These are phyloP conservation scores for Xylaria scruposa DNA, from an alignment of 495 filamentous ascomycete species.

Conservation along the genomic window DNA sequence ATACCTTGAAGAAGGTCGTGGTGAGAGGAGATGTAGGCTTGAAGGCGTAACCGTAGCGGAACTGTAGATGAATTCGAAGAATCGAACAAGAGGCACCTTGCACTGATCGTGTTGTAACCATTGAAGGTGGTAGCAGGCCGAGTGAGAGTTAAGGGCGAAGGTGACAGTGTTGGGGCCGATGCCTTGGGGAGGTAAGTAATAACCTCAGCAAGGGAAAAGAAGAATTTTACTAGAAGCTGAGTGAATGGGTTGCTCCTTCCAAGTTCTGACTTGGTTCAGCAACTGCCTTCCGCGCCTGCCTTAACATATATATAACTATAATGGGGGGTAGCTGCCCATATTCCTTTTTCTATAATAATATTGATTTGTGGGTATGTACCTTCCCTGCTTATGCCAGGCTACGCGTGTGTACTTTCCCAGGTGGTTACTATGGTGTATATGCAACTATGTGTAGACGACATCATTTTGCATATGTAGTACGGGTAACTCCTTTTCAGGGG, in stretches of 20 bases:
- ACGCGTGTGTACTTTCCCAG: not conserved
- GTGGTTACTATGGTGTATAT: not conserved
- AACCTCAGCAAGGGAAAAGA: not conserved
- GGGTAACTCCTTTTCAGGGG: not conserved
- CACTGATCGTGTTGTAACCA: not conserved
- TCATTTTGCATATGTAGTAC: not conserved
- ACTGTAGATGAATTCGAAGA: not conserved
- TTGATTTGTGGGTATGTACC: not conserved
- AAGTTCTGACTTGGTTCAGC: not conserved
- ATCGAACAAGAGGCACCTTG: conserved; percentile 13
- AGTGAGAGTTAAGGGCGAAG: not conserved
- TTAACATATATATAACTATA: not conserved
- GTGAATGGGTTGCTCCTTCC: not conserved
- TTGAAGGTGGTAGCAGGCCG: not conserved
- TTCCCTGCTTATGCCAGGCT: not conserved
- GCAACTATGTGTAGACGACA: not conserved
- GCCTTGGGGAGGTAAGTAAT: conserved; percentile 12
- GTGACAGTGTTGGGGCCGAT: not conserved
- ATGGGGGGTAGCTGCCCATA: not conserved
- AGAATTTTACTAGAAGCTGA: not conserved
- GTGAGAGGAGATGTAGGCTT: not conserved
- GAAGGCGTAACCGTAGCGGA: conserved; percentile 8
- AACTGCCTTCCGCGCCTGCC: conserved; percentile 12
- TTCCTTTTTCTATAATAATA: not conserved
- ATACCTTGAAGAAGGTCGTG: conserved; percentile 18